Base-by-base conservation (phyloP, 1,284 basidiomycete species). In the Moniliophthora roreri region DNA sequence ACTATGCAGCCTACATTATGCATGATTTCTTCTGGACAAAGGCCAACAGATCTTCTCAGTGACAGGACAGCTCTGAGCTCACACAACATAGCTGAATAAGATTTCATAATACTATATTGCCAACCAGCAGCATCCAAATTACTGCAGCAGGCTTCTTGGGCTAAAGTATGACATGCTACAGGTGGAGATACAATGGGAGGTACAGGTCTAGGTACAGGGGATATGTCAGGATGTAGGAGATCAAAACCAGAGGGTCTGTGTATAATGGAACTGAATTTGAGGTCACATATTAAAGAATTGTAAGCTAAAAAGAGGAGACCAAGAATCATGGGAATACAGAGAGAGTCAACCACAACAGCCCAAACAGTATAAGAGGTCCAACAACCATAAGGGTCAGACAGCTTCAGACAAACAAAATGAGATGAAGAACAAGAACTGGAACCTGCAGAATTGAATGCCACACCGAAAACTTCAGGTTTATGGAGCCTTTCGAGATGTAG, bases 281-380 rank as follows among this genome's bases (percentile, higher is more conserved):
- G 50, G 24, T 62, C 56, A 15, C 50, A 38, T 2, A 60, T 51
- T 23, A 62, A 37, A 1, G 53, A 21, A 39, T 62, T 61, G 39
- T 34, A 23, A 1, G 36, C 1, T 6, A 60, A 50, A 18, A 57
- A 63, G 2, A 59, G 60, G 1, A 62, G 48, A 0, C 60, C 59
- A 7, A 60, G 34, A 24, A 63, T 48, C 6, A 61, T 35, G 5
- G 56, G 61, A 13, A 41, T 20, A 53, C 59, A 62, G 0, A 63
- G 48, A 20, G 44, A 32, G 1, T 54, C 52, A 15, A 52, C 40
- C 0, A 63, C 52, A 21, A 63, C 18, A 4, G 58, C 58, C 7
- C 32, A 49, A 3, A 56, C 48, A 15, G 48, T 18, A 39, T 21
- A 36, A 51, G 50, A 35, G 54, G 10, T 52, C 57, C 52, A 47